These are phyloP conservation scores for Phytophthora multivora DNA, from an alignment of 352 stramenopile species.

Conservation along the genomic window DNA sequence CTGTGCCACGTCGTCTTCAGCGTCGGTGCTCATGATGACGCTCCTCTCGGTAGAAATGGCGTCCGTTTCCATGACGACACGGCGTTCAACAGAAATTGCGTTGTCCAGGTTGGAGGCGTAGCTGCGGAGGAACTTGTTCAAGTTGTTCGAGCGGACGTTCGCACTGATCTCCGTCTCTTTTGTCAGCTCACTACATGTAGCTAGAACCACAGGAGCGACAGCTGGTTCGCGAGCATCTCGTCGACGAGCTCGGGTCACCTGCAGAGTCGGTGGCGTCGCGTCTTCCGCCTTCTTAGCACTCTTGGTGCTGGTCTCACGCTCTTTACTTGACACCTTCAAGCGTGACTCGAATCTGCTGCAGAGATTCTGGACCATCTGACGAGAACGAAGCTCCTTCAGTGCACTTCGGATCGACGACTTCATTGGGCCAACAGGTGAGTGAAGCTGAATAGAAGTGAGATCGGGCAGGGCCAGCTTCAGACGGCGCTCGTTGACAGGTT, in stretches of 20 bases:
- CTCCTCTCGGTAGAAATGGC: conserved; percentile 10
- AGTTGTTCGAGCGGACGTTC: conserved; percentile 53
- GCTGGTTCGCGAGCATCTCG: conserved; percentile 16
- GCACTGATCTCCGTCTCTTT: conserved; percentile 22
- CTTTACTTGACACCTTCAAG: conserved; percentile 14
- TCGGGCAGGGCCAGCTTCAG: conserved; percentile 33
- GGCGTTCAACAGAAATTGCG: conserved; percentile 17
- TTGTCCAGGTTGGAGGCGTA: conserved; percentile 72
- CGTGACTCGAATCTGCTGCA: conserved; percentile 58
- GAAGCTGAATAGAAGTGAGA: conserved; percentile 25
- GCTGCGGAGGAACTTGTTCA: conserved; percentile 69
- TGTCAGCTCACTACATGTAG: conserved; percentile 2
- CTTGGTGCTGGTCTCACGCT: conserved; percentile 19
- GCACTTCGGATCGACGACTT: conserved; percentile 55
- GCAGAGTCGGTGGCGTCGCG: not conserved
- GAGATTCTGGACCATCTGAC: conserved; percentile 55
- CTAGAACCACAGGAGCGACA: conserved; percentile 12
- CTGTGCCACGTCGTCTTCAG: conserved; percentile 21
- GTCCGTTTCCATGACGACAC: conserved; percentile 4
- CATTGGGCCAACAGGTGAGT: conserved; percentile 34
- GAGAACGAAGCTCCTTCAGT: conserved; percentile 52
- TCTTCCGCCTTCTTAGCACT: conserved; percentile 4
- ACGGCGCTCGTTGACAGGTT: conserved; percentile 21
- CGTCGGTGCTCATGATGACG: conserved; percentile 18
- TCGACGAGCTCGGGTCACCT: conserved; percentile 12